These are phyloP conservation scores for Lachnellula hyalina DNA, from an alignment of 2,329 filamentous ascomycete species.

Conservation along the genomic window DNA sequence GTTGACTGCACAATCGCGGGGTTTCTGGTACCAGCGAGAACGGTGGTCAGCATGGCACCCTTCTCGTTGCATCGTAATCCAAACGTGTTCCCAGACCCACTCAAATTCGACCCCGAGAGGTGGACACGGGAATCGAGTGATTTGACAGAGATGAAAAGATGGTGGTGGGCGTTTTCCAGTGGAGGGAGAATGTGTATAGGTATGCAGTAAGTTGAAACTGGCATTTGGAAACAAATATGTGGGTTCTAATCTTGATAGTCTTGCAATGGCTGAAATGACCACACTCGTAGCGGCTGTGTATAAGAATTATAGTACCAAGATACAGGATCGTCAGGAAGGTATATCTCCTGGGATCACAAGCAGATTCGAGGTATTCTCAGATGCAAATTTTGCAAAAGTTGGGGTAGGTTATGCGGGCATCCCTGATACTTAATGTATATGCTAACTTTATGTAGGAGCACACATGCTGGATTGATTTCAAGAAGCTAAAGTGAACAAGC, in stretches of 20 bases:
- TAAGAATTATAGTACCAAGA: conserved; percentile 36
- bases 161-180: conserved; percentile 62
- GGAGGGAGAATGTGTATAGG: conserved; percentile 64
- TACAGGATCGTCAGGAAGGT: conserved; percentile 27
- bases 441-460: no score
- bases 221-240: no score
- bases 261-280: conserved; percentile 48
- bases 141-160: conserved; percentile 36
- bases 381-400: conserved; percentile 22
- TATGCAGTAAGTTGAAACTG: conserved; percentile 26
- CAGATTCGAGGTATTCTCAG: conserved; percentile 38
- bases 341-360: conserved; percentile 37
- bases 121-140: conserved; percentile 41
- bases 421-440: no score
- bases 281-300: conserved; percentile 42
- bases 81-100: conserved; percentile 41
- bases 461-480: no score
- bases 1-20: conserved; percentile 33
- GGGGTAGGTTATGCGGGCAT: no score
- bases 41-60: conserved; percentile 45
- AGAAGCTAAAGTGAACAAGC: no score
- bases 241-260: conserved; percentile 22
- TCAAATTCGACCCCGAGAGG: conserved; percentile 43
- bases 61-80: conserved; percentile 50
- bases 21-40: conserved; percentile 41